Evolutionary conservation across 2,329 filamentous ascomycete genomes (phyloP).

Genomic region (Aspergillus pseudoglaucus): DNA sequence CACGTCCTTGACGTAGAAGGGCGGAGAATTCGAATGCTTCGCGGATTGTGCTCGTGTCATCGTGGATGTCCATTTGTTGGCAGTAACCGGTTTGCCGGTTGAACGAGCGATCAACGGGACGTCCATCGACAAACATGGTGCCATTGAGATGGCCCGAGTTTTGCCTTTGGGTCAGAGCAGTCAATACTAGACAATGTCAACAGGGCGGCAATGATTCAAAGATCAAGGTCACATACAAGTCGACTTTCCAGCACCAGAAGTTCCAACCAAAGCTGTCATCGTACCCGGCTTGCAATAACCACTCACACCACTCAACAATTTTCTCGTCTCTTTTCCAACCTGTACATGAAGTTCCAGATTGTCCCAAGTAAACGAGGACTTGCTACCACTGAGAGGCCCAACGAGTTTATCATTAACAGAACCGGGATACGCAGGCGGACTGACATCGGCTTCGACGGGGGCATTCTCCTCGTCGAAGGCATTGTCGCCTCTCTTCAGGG

Average conservation of each 20-base stretch:
- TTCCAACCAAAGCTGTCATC: constrained; percentile 71
- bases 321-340: constrained; percentile 50
- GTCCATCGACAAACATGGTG: constrained; percentile 59
- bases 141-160: constrained; percentile 54
- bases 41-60: constrained; percentile 57
- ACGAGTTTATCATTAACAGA: constrained; percentile 18
- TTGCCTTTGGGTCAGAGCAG: constrained; percentile 64
- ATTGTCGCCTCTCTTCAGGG: constrained; percentile 5
- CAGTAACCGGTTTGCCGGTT: constrained; percentile 63
- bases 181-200: constrained; percentile 52
- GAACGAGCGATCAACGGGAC: constrained; percentile 51
- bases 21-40: constrained; percentile 62
- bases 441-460: constrained; percentile 19
- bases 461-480: constrained; percentile 17
- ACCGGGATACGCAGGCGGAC: constrained; percentile 12
- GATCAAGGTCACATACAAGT: constrained; percentile 17
- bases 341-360: constrained; percentile 62
- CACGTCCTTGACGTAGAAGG: constrained; percentile 49
- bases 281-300: constrained; percentile 70
- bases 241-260: constrained; percentile 66
- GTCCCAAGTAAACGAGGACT: constrained; percentile 61
- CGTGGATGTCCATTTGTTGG: constrained; percentile 63
- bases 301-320: constrained; percentile 58
- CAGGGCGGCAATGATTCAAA: neutral
- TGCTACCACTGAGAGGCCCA: constrained; percentile 42